Evolutionary conservation across 202 grass and related monocot genomes (phyloP), one percentile per base, ranked within the genome.

Genomic region (Cymbopogon flexuosus): DNA sequence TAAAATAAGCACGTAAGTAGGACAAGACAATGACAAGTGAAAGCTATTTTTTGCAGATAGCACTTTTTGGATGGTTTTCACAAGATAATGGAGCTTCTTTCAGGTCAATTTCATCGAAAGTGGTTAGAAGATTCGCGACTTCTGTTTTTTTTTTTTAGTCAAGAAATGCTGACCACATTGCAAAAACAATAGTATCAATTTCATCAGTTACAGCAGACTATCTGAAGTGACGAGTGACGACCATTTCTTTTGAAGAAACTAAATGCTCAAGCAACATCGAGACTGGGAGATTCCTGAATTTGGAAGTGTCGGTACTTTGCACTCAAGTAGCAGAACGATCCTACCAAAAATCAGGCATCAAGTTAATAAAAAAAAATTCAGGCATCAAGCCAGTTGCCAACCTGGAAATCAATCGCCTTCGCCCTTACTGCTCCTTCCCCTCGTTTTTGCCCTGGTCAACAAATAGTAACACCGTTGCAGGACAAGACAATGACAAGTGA

Each of bases 11-110:
- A 41, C 10, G 9, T 41, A 89, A 78, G 21, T 59, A 60, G 78
- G 18, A 65, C 37, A 42, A 60, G 82, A 81, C 58, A 81, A 51
- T 59, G 87, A 89, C 58, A 89, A 18, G 21, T 15, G 35, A 65
- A 37, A 5, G 8, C 9, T 29, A 37, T 59, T 67, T 29, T 30
- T n/a, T 24, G 0, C 3, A 36, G 19, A 10, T 54, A n/a, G 77
- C 12, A 42, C 64, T 43, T 73, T 78, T 87, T 79, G 67, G 79
- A 83, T 11, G 35, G 27, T 45, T 72, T 72, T 61, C 67, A 35
- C 29, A n/a, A 13, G 39, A 81, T 29, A 70, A 42, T 75, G 8
- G 41, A 29, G 22, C 16, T 23, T 57, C 7, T 23, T 39, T 75
- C 14, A 21, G 16, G 76, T 75, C 54, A 63, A 42, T 76, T 58